phyloP scores from a whole-genome alignment of 108 stramenopile species.

The Stephanodiscus minutulus region DNA sequence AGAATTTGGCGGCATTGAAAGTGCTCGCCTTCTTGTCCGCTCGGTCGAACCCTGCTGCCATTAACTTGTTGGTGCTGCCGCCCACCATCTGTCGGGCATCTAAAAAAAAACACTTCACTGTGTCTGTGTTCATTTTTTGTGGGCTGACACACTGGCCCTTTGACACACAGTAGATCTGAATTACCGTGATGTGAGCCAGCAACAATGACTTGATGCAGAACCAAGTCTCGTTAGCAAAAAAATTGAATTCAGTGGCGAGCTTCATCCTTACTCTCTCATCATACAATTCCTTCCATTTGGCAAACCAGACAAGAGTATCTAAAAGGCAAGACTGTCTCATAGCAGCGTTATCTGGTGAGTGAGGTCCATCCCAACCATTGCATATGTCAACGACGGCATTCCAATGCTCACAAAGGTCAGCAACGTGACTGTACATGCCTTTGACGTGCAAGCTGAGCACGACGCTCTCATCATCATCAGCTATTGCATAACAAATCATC shows the following conservation, averaged over 20 bases:
- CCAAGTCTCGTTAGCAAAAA: slow-evolving; percentile 17
- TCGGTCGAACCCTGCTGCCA: not conserved
- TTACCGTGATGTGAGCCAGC: slow-evolving; percentile 2
- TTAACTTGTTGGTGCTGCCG: slow-evolving; percentile 16
- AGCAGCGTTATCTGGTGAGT: slow-evolving; percentile 11
- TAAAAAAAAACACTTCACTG: slow-evolving; percentile 7
- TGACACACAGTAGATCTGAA: slow-evolving; percentile 8
- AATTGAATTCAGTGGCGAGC: slow-evolving; percentile 11
- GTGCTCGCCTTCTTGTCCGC: slow-evolving; percentile 6
- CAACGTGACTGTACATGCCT: slow-evolving; percentile 4
- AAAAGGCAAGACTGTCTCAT: slow-evolving; percentile 2
- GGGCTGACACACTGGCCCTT: slow-evolving; percentile 1
- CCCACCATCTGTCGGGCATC: slow-evolving; percentile 10
- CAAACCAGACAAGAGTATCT: slow-evolving; percentile 1
- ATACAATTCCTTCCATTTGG: slow-evolving; percentile 13
- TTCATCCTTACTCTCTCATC: not conserved
- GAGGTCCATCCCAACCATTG: slow-evolving; percentile 4
- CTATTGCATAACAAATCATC: slow-evolving; percentile 5
- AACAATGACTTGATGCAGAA: slow-evolving; percentile 14
- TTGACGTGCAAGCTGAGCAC: not conserved
- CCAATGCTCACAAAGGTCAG: slow-evolving; percentile 6
- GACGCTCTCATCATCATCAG: not conserved
- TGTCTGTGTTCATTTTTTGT: slow-evolving; percentile 6
- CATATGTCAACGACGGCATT: slow-evolving; percentile 9
- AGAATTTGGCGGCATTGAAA: slow-evolving; percentile 7